A percentile compares a stretch with the other conserved stretches of the same genome.
phyloP scores from a whole-genome alignment of 2,329 filamentous ascomycete species.

The Xylariaceae sp. region DNA sequence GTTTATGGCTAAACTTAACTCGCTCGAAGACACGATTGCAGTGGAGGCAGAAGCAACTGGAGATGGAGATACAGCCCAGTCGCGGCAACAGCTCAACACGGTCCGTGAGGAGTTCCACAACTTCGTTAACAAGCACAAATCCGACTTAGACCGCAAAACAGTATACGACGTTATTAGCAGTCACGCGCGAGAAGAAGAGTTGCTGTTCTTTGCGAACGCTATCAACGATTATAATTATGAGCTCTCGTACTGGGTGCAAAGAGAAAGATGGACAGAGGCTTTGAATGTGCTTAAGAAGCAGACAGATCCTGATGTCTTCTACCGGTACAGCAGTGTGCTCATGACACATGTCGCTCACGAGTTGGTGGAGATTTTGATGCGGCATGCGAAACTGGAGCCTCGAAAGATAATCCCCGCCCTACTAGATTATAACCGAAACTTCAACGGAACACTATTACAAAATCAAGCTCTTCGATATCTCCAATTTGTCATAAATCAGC shows the following conservation, averaged over 20 bases:
- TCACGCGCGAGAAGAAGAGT: conserved; percentile 90
- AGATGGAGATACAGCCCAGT: conserved; percentile 71
- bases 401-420: conserved; percentile 91
- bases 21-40: conserved; percentile 90
- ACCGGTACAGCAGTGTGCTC: conserved; percentile 94
- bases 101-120: conserved; percentile 84
- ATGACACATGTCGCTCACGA: conserved; percentile 88
- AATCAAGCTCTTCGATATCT: conserved; percentile 96
- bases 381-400: conserved; percentile 82
- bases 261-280: conserved; percentile 89
- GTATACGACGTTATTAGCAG: conserved; percentile 96
- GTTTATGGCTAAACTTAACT: conserved; percentile 97
- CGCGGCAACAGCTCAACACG: conserved; percentile 71
- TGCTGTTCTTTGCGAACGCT: conserved; percentile 87
- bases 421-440: conserved; percentile 88
- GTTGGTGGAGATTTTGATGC: conserved; percentile 93
- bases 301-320: conserved; percentile 90
- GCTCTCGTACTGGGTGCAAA: conserved; percentile 94
- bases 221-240: conserved; percentile 95
- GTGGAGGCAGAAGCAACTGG: conserved; percentile 84
- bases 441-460: conserved; percentile 68
- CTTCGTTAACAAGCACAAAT: conserved; percentile 84
- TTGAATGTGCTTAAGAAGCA: conserved; percentile 90
- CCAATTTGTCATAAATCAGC: conserved; percentile 88
- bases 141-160: conserved; percentile 87